phyloP scores from a whole-genome alignment of 768 basidiomycete genomes.

The Agaricus blazei region DNA sequence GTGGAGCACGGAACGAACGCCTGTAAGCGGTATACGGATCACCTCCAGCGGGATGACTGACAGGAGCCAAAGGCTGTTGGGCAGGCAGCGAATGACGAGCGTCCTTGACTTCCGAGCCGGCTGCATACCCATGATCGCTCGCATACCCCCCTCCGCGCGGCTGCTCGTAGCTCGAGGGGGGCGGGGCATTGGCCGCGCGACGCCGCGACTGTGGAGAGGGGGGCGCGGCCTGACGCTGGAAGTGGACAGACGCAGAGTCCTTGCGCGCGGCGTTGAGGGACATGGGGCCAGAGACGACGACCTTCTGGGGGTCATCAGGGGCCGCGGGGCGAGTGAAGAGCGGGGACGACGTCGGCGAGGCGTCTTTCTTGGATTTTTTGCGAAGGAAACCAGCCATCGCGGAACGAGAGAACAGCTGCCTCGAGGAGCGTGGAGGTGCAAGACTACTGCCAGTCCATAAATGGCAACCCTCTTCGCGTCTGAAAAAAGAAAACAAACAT shows the following conservation, averaged over 20 bases:
- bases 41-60: conserved; percentile 19
- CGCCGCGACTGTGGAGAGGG: background rate
- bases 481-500: background rate
- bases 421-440: background rate
- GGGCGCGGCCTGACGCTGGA: background rate
- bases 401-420: conserved; percentile 3
- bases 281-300: conserved; percentile 35
- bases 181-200: background rate
- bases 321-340: conserved; percentile 37
- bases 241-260: conserved; percentile 10
- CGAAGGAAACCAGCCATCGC: conserved; percentile 55
- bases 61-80: conserved; percentile 14
- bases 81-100: conserved; percentile 2
- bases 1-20: conserved; percentile 10
- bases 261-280: conserved; percentile 23
- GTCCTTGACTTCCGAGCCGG: background rate
- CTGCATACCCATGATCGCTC: background rate
- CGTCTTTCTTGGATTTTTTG: conserved; percentile 38
- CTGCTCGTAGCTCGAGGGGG: background rate
- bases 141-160: background rate
- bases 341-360: conserved; percentile 23
- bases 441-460: background rate
- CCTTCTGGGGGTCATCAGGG: conserved; percentile 16
- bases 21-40: conserved; percentile 9
- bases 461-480: conserved; percentile 1